Evolutionary conservation across 805 yeast genomes (phyloP), one percentile per base, ranked within the genome.

Genomic region (Teunomyces pallodes): DNA sequence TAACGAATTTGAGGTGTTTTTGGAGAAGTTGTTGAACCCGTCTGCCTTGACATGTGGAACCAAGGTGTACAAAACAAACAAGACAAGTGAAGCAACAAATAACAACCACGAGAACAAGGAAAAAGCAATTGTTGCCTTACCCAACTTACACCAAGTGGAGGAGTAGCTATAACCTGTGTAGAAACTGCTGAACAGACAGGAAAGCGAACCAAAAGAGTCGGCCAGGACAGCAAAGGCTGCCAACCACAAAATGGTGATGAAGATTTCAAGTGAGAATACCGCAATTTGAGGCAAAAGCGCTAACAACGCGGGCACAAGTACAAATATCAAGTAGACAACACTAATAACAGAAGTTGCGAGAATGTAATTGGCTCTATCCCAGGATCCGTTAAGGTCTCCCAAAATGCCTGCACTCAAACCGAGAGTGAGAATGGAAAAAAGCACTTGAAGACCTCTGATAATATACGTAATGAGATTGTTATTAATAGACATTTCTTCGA

Each of bases 121-220:
- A 47, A 60, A 51, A 5, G 61, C 60, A 42, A 61, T 54, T 6
- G 52, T 27, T 2, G 62, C 65, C 48, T 62, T 61, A 12, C 61
- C 61, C 4, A 54, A 30, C 28, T 39, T 42, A 47, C 67, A 63
- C 47, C 52, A 47, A n/a, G 9, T 27, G 28, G 43, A 16, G 16
- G 40, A 9, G 39, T 31, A 44, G 14, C 26, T 29, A 27, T 28
- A 48, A 9, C 35, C 28, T 44, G 3, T n/a, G 47, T 38, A 47
- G 7, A 13, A 12, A n/a, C 3, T 24, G 27, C 9, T 10, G 32
- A 7, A 9, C 28, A 53, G 26, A 36, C 56, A 56, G 20, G 44
- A 27, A 2, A 32, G 45, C 5, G 43, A 13, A 6, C 64, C 66
- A 41, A 51, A 60, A 9, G 27, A 48, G 45, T 60, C 56, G 9